Percentiles rank a stretch among this genome's conserved stretches.
These are phyloP conservation scores for Teunomyces barrocoloradensis DNA, from an alignment of 805 yeast genomes.

Conservation along the genomic window DNA sequence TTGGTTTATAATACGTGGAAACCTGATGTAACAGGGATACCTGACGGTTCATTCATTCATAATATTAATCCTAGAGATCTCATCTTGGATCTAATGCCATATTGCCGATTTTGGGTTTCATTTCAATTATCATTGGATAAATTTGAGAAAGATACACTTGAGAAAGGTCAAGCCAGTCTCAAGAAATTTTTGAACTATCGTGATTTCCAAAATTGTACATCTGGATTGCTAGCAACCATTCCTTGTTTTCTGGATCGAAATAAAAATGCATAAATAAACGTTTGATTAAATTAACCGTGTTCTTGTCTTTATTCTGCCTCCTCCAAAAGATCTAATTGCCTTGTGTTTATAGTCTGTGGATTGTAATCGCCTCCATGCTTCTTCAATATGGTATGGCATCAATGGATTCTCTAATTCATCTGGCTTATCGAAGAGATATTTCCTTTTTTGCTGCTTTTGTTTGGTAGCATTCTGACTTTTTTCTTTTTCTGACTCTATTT, in stretches of 20 bases:
- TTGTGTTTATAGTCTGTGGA: constrained; percentile 52
- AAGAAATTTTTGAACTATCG: constrained; percentile 33
- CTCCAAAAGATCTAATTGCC: constrained; percentile 69
- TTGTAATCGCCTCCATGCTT: constrained; percentile 85
- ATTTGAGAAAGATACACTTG: constrained; percentile 16
- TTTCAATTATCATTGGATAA: constrained; percentile 28
- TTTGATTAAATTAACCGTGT: constrained; percentile 46
- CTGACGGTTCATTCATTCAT: constrained; percentile 32
- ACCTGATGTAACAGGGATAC: constrained; percentile 26
- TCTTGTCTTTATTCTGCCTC: constrained; percentile 56
- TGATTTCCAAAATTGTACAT: constrained; percentile 26
- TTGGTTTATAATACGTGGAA: constrained; percentile 8
- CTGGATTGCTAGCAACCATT: constrained; percentile 13
- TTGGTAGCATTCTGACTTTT: constrained; percentile 26
- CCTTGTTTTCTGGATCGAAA: neutral
- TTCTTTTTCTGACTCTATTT: constrained; percentile 17
- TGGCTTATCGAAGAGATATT: constrained; percentile 80
- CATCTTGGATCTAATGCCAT: constrained; percentile 31
- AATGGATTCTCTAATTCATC: constrained; percentile 80
- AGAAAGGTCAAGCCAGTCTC: constrained; percentile 17
- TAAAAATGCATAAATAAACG: neutral
- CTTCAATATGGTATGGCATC: constrained; percentile 75
- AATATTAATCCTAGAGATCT: constrained; percentile 24
- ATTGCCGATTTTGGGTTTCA: constrained; percentile 29
- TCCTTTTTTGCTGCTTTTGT: constrained; percentile 36